A percentile compares a stretch with the other conserved stretches of the same genome.
These are phyloP conservation scores for Moricandia moricandioides DNA, from an alignment of 345 rosid species.

Conservation along the genomic window DNA sequence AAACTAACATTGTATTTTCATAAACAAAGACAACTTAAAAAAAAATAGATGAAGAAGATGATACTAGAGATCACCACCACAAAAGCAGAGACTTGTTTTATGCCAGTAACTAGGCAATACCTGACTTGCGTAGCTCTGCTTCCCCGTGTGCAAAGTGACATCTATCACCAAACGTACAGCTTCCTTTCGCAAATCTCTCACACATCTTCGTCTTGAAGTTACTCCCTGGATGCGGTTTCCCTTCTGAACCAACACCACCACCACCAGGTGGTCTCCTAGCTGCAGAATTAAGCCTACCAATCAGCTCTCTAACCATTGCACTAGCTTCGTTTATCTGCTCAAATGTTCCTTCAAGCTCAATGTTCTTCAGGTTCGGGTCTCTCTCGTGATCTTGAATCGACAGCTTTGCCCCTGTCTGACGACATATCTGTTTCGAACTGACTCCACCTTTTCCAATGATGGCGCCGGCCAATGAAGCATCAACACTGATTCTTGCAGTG, in stretches of 20 bases:
- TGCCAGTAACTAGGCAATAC: conserved; percentile 21
- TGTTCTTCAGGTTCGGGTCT: conserved; percentile 75
- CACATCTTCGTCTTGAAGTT: conserved; percentile 86
- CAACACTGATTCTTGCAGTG: conserved; percentile 86
- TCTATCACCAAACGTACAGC: conserved; percentile 80
- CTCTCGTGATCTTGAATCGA: conserved; percentile 80
- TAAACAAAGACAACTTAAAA: background rate
- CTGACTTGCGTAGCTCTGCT: conserved; percentile 68
- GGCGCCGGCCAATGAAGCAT: conserved; percentile 88
- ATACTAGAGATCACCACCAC: conserved; percentile 23
- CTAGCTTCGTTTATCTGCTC: conserved; percentile 96
- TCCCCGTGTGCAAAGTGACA: conserved; percentile 97
- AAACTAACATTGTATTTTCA: conserved; percentile 30
- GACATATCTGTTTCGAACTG: conserved; percentile 84
- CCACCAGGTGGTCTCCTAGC: conserved; percentile 36
- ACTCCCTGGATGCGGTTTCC: conserved; percentile 41
- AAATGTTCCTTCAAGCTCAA: conserved; percentile 89
- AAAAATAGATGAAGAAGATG: conserved; percentile 16
- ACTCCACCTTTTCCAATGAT: conserved; percentile 93
- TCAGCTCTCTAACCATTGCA: conserved; percentile 83
- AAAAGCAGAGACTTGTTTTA: background rate
- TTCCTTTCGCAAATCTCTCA: conserved; percentile 69
- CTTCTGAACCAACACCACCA: conserved; percentile 28
- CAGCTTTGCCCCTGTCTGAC: conserved; percentile 81
- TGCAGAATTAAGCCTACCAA: conserved; percentile 57